Conservation (phyloP, 768 basidiomycete genomes). For the Kwoniella mangroviensis region DNA sequence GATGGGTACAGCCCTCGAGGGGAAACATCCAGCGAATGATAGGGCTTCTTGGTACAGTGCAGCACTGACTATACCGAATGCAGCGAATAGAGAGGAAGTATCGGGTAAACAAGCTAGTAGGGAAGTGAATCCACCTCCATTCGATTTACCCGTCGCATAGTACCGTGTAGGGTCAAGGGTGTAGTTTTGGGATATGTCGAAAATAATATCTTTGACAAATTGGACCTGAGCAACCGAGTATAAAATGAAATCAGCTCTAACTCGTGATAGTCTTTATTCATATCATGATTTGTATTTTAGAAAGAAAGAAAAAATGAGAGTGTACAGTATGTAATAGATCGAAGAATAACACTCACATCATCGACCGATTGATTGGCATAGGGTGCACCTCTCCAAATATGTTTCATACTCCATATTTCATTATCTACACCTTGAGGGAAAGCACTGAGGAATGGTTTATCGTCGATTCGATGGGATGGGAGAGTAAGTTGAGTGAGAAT, state of each 20-base stretch:
- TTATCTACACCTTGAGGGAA: slow-evolving; percentile 41
- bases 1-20: slow-evolving; percentile 35
- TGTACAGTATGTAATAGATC: no score
- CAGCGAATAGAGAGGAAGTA: slow-evolving; percentile 41
- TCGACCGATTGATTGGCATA: slow-evolving; percentile 39
- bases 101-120: slow-evolving; percentile 40
- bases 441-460: slow-evolving; percentile 32
- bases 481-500: slow-evolving; percentile 32
- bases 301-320: no score
- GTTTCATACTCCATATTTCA: slow-evolving; percentile 33
- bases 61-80: slow-evolving; percentile 40
- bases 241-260: no score
- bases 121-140: slow-evolving; percentile 49
- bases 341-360: slow-evolving; percentile 27
- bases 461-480: slow-evolving; percentile 24
- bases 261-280: no score
- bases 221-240: slow-evolving; percentile 28
- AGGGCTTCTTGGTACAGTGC: slow-evolving; percentile 43
- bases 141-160: slow-evolving; percentile 47
- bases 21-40: slow-evolving; percentile 33
- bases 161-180: slow-evolving; percentile 30
- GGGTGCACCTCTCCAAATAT: slow-evolving; percentile 37
- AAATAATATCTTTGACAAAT: slow-evolving; percentile 41
- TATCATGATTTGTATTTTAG: no score
- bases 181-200: slow-evolving; percentile 34